Evolutionary conservation across 73 alveolate species (phyloP).

Genomic region (Paramecium sexaurelia): DNA sequence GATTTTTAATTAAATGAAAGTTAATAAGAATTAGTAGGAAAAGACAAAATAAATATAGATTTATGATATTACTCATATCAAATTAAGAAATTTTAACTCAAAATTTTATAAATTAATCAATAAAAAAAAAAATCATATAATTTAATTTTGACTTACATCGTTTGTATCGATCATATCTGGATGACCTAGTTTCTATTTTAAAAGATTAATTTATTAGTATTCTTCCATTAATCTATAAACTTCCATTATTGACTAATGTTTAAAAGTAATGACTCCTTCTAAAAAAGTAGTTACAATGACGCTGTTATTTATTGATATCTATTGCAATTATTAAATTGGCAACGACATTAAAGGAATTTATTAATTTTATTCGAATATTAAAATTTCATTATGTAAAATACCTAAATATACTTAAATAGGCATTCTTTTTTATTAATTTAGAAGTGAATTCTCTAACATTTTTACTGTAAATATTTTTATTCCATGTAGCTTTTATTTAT

Average conservation of each 20-base stretch:
- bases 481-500: slow-evolving; percentile 4
- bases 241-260: background rate
- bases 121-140: background rate
- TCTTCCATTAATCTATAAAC: background rate
- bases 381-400: background rate
- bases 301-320: background rate
- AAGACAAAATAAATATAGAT: background rate
- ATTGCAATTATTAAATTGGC: background rate
- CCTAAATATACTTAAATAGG: background rate
- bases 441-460: background rate
- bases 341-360: background rate
- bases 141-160: background rate
- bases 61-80: background rate
- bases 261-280: background rate
- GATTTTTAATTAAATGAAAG: background rate
- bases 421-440: background rate
- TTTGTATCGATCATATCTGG: background rate
- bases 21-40: background rate
- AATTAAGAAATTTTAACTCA: background rate
- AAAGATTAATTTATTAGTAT: background rate
- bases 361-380: background rate
- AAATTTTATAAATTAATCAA: background rate
- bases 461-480: background rate
- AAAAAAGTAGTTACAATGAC: background rate
- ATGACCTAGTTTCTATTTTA: background rate